A percentile compares a stretch with the other conserved stretches of the same genome.
Conservation (phyloP, 2,329 filamentous ascomycete species). For the Clonostachys sp. region DNA sequence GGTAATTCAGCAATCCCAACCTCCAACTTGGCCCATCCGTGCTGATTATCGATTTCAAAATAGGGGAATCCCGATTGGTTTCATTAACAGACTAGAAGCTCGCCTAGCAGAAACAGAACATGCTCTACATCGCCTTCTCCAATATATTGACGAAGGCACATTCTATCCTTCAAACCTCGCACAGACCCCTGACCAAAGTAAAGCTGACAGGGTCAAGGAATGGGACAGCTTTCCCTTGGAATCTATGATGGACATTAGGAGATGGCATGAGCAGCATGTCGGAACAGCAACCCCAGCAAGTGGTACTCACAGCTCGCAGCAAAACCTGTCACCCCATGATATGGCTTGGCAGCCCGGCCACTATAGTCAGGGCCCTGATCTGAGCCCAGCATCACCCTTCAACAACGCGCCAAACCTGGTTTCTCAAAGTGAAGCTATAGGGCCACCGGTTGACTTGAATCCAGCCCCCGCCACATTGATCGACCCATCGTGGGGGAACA, state of each 20-base stretch:
- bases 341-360: too few relatives aligned
- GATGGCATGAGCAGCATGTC: conserved; percentile 14
- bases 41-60: too few relatives aligned
- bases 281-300: too few relatives aligned
- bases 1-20: conserved; percentile 9
- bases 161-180: conserved; percentile 1
- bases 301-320: too few relatives aligned
- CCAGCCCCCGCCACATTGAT: too few relatives aligned
- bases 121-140: conserved; percentile 15
- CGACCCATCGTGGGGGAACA: too few relatives aligned
- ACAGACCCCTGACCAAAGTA: conserved; percentile 8
- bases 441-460: too few relatives aligned
- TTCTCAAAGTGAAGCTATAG: too few relatives aligned
- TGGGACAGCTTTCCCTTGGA: conserved; percentile 17
- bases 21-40: neutral
- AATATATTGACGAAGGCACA: neutral
- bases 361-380: too few relatives aligned
- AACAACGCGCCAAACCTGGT: too few relatives aligned
- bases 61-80: conserved; percentile 29
- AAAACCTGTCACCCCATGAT: too few relatives aligned
- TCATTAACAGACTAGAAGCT: conserved; percentile 28
- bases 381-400: too few relatives aligned
- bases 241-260: conserved; percentile 7
- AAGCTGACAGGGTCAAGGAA: conserved; percentile 17
- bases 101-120: conserved; percentile 24